phyloP scores from a whole-genome alignment of 352 stramenopile genomes.

The Globisporangium nagaii region DNA sequence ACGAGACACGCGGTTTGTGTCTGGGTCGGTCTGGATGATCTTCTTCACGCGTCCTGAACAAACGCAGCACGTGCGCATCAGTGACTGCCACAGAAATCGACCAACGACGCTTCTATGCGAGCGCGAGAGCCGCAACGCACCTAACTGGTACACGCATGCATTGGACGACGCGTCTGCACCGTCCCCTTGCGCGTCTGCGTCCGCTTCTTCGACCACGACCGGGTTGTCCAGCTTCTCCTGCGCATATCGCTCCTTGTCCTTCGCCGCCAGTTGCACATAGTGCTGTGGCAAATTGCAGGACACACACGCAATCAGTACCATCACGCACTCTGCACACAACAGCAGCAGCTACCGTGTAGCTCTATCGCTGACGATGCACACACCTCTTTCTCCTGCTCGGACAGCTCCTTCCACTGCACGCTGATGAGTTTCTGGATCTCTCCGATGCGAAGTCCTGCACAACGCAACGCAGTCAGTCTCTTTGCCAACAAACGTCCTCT shows the following conservation, averaged over 20 bases:
- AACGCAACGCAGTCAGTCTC: not conserved
- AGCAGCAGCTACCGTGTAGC: not conserved
- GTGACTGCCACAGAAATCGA: not conserved
- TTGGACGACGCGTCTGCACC: slow-evolving; percentile 15
- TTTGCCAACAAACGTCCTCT: no score
- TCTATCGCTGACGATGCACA: not conserved
- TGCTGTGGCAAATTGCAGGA: slow-evolving; percentile 13
- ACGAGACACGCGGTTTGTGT: slow-evolving; percentile 89
- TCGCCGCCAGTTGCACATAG: slow-evolving; percentile 78
- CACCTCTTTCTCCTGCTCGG: slow-evolving; percentile 78
- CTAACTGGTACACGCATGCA: slow-evolving; percentile 54
- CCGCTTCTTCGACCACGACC: slow-evolving; percentile 45
- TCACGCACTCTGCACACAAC: no score
- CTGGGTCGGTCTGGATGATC: slow-evolving; percentile 91
- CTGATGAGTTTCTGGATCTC: slow-evolving; percentile 90
- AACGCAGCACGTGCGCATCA: not conserved
- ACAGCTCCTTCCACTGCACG: slow-evolving; percentile 85
- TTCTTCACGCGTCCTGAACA: slow-evolving; percentile 84
- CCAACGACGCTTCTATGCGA: no score
- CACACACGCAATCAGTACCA: not conserved
- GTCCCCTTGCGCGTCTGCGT: slow-evolving; percentile 30
- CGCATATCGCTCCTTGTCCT: slow-evolving; percentile 86
- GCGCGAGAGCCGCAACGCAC: no score
- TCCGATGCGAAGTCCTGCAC: slow-evolving; percentile 42
- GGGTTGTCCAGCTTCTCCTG: slow-evolving; percentile 69